phyloP scores from a whole-genome alignment of 352 stramenopile species.

The Globisporangium rhizosaccharum region DNA sequence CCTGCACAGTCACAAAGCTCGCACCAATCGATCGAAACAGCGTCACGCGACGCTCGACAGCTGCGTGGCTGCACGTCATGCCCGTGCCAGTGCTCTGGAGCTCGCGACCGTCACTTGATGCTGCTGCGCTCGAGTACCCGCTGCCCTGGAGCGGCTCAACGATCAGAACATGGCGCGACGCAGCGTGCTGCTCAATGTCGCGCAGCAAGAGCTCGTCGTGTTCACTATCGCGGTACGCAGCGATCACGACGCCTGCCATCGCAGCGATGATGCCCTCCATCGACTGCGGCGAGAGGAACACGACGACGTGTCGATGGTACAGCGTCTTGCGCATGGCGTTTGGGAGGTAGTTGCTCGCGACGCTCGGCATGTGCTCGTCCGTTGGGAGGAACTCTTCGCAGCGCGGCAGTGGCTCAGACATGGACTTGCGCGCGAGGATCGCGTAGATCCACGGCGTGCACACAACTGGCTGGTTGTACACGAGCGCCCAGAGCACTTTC shows the following conservation, averaged over 20 bases:
- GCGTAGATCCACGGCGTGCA: constrained; percentile 77
- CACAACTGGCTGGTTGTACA: constrained; percentile 82
- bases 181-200: constrained; percentile 43
- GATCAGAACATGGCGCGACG: constrained; percentile 49
- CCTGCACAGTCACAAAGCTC: constrained; percentile 72
- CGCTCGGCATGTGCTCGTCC: constrained; percentile 44
- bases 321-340: constrained; percentile 74
- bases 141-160: constrained; percentile 46
- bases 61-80: constrained; percentile 6
- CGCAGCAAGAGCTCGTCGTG: constrained; percentile 56
- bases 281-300: constrained; percentile 66
- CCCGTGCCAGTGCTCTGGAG: constrained; percentile 2
- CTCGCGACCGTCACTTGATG: constrained; percentile 41
- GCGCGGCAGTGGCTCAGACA: constrained; percentile 66
- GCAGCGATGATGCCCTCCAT: constrained; percentile 75
- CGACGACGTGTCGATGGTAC: constrained; percentile 61
- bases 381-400: constrained; percentile 74
- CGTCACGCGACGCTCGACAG: constrained; percentile 51
- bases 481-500: constrained; percentile 83
- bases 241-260: constrained; percentile 66
- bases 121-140: constrained; percentile 49
- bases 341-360: constrained; percentile 65
- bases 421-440: constrained; percentile 62
- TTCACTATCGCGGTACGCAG: constrained; percentile 45
- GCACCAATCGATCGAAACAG: constrained; percentile 60